Evolutionary conservation across 441 rosid species (phyloP).

Genomic region (Breynia disticha): DNA sequence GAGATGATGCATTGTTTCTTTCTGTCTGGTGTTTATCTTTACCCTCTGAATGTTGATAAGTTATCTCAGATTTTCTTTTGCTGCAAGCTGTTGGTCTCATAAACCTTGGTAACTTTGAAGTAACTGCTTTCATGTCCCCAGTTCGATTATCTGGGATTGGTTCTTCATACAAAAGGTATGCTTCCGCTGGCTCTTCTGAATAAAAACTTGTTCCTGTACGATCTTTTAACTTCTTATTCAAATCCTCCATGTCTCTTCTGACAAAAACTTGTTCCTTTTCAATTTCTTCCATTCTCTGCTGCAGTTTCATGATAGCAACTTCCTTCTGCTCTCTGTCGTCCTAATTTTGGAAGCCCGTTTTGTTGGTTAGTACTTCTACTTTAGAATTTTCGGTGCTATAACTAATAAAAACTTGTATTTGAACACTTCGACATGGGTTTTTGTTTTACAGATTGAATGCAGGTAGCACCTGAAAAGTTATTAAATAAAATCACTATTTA

Average conservation of each 20-base stretch:
- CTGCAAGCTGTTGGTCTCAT: conserved; percentile 69
- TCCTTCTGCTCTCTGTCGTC: conserved; percentile 40
- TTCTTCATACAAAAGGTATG: conserved; percentile 20
- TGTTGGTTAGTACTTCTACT: too few relatives aligned
- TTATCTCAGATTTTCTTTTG: conserved; percentile 38
- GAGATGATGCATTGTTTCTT: conserved; percentile 34
- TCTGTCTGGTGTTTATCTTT: conserved; percentile 17
- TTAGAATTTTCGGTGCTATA: too few relatives aligned
- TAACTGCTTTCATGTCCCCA: conserved; percentile 23
- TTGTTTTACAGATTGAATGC: too few relatives aligned
- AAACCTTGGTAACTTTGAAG: conserved; percentile 50
- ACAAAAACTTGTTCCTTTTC: conserved; percentile 43
- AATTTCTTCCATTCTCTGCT: conserved; percentile 33
- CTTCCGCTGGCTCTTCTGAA: conserved; percentile 25
- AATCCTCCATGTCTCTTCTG: conserved; percentile 27
- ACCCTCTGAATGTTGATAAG: conserved; percentile 14
- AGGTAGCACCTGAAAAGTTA: too few relatives aligned
- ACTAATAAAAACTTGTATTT: too few relatives aligned
- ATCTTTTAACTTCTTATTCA: conserved; percentile 36
- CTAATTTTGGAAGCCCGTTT: conserved; percentile 23
- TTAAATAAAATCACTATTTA: too few relatives aligned
- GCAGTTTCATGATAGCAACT: conserved; percentile 39
- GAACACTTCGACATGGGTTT: too few relatives aligned
- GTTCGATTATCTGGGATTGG: conserved; percentile 14
- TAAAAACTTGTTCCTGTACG: conserved; percentile 26